Percentiles rank a stretch among this genome's conserved stretches.
These are phyloP conservation scores for Gloeophyllum trabeum DNA, from an alignment of 768 basidiomycete genomes.

Conservation along the genomic window DNA sequence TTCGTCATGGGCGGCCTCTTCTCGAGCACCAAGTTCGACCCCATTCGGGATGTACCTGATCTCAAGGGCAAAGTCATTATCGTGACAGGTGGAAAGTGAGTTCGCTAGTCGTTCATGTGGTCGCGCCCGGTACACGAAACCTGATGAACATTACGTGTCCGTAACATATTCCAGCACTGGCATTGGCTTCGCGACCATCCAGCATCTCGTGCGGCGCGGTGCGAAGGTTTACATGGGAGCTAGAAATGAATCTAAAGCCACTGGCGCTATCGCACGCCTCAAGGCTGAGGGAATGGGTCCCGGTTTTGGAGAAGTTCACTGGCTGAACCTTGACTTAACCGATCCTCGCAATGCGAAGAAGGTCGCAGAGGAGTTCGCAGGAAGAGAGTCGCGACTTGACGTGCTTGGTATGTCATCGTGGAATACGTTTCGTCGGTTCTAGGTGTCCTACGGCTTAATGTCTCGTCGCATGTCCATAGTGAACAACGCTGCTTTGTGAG, in stretches of 20 bases:
- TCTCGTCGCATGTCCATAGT: conserved; percentile 19
- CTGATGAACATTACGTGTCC: background rate
- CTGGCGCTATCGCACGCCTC: conserved; percentile 21
- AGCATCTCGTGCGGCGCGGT: conserved; percentile 27
- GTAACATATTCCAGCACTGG: conserved; percentile 15
- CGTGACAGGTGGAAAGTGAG: conserved; percentile 39
- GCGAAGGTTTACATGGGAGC: conserved; percentile 29
- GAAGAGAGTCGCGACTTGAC: conserved; percentile 30
- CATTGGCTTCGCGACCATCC: conserved; percentile 25
- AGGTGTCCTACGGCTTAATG: conserved; percentile 10
- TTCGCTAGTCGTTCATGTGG: too few species aligned
- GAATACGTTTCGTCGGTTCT: background rate
- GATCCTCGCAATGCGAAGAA: conserved; percentile 22
- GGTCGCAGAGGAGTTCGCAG: conserved; percentile 24
- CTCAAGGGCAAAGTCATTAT: conserved; percentile 33
- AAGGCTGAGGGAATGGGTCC: conserved; percentile 18
- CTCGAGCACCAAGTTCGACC: background rate
- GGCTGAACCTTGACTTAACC: conserved; percentile 26
- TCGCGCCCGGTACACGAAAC: too few species aligned
- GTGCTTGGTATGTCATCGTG: conserved; percentile 28
- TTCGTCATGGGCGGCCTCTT: background rate
- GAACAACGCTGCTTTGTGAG: conserved; percentile 43
- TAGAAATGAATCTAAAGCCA: conserved; percentile 20
- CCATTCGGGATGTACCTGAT: conserved; percentile 27
- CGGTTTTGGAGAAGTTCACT: conserved; percentile 20